Percentiles rank a stretch among this genome's conserved stretches.
Evolutionary conservation across 2,329 filamentous ascomycete genomes (phyloP).

Genomic region (Rhynchosporium secalis): DNA sequence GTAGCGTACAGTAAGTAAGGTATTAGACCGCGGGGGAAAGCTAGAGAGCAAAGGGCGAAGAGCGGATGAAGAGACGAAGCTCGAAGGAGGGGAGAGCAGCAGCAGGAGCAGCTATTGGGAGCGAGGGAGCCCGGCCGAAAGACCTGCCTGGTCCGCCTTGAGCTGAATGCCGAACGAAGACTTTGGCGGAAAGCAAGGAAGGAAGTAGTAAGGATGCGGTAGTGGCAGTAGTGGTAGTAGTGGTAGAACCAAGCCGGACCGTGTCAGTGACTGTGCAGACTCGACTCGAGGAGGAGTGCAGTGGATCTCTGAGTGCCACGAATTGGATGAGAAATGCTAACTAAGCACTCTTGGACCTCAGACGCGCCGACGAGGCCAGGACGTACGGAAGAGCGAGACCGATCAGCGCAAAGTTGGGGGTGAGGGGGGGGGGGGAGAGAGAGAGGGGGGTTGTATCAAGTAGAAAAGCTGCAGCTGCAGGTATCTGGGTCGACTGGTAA

Average conservation of each 20-base stretch:
- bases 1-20: conserved; percentile 10
- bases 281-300: not conserved
- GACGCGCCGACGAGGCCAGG: conserved; percentile 1
- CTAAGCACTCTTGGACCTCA: conserved; percentile 3
- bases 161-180: conserved; percentile 6
- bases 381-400: not conserved
- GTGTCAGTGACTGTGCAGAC: no score
- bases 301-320: conserved; percentile 1
- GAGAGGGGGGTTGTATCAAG: conserved; percentile 1
- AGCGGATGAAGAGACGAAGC: not conserved
- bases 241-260: not conserved
- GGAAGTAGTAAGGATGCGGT: not conserved
- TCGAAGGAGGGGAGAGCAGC: not conserved
- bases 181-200: conserved; percentile 12
- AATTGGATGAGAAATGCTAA: not conserved
- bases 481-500: conserved; percentile 4
- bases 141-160: not conserved
- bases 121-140: no score
- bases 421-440: not conserved
- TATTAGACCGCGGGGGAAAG: not conserved
- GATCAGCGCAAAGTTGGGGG: not conserved
- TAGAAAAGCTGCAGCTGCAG: conserved; percentile 2
- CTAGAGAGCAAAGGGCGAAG: not conserved
- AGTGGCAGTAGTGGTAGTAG: not conserved
- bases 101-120: no score